Conservation (phyloP, 768 basidiomycete species). For the Sarcodon aspratus region DNA sequence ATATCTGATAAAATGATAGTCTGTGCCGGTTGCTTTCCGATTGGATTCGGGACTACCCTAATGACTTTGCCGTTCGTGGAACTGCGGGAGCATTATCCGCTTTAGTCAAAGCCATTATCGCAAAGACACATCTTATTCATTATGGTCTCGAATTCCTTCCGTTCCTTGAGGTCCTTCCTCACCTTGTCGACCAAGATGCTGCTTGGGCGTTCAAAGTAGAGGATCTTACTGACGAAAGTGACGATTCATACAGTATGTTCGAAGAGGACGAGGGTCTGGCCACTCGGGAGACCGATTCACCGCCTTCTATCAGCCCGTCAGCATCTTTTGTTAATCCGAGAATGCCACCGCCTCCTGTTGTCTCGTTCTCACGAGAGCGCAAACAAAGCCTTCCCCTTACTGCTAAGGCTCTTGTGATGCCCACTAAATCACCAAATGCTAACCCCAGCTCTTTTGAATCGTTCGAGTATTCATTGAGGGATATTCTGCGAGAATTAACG, state of each 20-base stretch:
- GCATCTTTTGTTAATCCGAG: neutral
- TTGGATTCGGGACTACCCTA: constrained; percentile 68
- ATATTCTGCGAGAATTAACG: constrained; percentile 51
- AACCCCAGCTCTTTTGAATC: constrained; percentile 14
- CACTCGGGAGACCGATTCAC: neutral
- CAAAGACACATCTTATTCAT: constrained; percentile 73
- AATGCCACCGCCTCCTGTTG: constrained; percentile 8
- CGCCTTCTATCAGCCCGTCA: neutral
- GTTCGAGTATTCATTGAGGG: constrained; percentile 35
- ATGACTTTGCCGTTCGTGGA: constrained; percentile 71
- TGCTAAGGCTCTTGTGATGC: constrained; percentile 19
- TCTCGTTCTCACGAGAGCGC: constrained; percentile 36
- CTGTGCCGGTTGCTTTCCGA: constrained; percentile 70
- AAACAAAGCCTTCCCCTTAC: constrained; percentile 57
- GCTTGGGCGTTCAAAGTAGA: constrained; percentile 68
- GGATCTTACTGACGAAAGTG: constrained; percentile 44
- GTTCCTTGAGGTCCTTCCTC: constrained; percentile 59
- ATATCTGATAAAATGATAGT: constrained; percentile 24
- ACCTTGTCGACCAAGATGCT: constrained; percentile 54
- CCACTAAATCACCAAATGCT: constrained; percentile 15
- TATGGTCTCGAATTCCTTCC: constrained; percentile 79
- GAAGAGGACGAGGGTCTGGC: constrained; percentile 38
- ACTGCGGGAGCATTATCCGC: constrained; percentile 64
- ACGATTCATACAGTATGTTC: constrained; percentile 42
- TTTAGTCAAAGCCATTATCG: constrained; percentile 67